Evolutionary conservation across 208 protist genomes (phyloP).

Genomic region (Lotmaria passim): DNA sequence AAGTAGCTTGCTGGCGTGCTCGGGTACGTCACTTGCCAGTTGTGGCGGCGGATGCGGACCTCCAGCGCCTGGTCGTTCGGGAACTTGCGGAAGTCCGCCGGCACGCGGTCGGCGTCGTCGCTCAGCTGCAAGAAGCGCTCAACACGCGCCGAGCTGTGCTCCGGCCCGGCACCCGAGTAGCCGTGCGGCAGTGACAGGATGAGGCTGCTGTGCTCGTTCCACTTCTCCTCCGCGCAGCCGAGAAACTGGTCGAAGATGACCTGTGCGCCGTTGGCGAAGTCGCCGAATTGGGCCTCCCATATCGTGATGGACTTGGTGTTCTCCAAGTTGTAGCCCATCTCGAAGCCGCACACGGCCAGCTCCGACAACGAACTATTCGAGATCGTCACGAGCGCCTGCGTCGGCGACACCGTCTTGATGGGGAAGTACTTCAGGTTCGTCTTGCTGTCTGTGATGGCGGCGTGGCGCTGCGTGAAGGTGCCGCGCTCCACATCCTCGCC

Average conservation of each 20-base stretch:
- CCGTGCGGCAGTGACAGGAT: constrained; percentile 98
- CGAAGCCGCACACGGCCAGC: constrained; percentile 97
- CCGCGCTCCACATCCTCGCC: constrained; percentile 98
- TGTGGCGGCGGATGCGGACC: constrained; percentile 78
- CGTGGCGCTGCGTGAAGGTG: constrained; percentile 98
- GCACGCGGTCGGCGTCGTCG: constrained; percentile 90
- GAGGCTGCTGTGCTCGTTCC: constrained; percentile 94
- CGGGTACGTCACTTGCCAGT: constrained; percentile 96
- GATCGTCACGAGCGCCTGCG: constrained; percentile 91
- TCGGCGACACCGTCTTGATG: constrained; percentile 63
- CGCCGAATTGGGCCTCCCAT: constrained; percentile 99
- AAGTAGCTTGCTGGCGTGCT: constrained; percentile 99
- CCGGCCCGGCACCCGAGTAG: constrained; percentile 97
- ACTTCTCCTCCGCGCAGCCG: constrained; percentile 95
- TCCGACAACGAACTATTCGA: constrained; percentile 97
- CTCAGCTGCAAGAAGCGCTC: constrained; percentile 98
- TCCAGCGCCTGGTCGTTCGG: constrained; percentile 70
- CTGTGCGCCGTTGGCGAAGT: constrained; percentile 99
- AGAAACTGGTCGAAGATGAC: constrained; percentile 99
- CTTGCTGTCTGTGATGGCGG: constrained; percentile 95
- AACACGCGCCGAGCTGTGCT: constrained; percentile 97
- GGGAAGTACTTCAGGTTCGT: constrained; percentile 91
- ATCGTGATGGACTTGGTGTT: constrained; percentile 95
- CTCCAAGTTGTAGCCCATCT: constrained; percentile 96
- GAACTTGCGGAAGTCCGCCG: constrained; percentile 69